Conservation (phyloP, 371 early-diverging fungal genomes). For the Fennellomyces sp. region DNA sequence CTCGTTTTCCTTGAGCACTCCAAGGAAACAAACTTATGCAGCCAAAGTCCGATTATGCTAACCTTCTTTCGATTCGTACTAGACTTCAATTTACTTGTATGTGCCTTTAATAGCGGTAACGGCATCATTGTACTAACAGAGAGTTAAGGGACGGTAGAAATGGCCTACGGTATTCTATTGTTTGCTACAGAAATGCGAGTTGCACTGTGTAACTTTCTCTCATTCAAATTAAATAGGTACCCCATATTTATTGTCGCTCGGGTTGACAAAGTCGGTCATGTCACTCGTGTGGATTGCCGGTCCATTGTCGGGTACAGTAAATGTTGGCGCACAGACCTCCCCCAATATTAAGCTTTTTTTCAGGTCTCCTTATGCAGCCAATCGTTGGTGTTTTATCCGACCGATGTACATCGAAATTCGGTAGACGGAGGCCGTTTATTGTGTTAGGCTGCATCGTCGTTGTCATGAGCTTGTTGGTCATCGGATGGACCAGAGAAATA, state of each 20-base stretch:
- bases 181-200: background rate
- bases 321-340: background rate
- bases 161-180: slow-evolving; percentile 57
- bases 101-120: slow-evolving; percentile 9
- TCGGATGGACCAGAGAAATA: slow-evolving; percentile 86
- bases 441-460: slow-evolving; percentile 70
- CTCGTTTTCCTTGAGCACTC: background rate
- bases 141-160: slow-evolving; percentile 66
- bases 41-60: slow-evolving; percentile 11
- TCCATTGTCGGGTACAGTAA: slow-evolving; percentile 81
- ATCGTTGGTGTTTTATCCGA: slow-evolving; percentile 82
- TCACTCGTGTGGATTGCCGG: slow-evolving; percentile 97
- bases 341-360: background rate
- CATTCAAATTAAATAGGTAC: slow-evolving; percentile 64
- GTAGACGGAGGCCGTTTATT: slow-evolving; percentile 78
- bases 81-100: slow-evolving; percentile 54
- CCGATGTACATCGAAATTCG: slow-evolving; percentile 65
- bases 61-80: background rate
- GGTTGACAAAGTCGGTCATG: slow-evolving; percentile 80
- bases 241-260: slow-evolving; percentile 87
- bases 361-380: slow-evolving; percentile 84
- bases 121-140: background rate
- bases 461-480: slow-evolving; percentile 62
- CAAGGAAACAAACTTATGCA: slow-evolving; percentile 1
- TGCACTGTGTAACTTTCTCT: background rate